Conservation (phyloP, 2,329 filamentous ascomycete genomes). For the Penicillium sp. region DNA sequence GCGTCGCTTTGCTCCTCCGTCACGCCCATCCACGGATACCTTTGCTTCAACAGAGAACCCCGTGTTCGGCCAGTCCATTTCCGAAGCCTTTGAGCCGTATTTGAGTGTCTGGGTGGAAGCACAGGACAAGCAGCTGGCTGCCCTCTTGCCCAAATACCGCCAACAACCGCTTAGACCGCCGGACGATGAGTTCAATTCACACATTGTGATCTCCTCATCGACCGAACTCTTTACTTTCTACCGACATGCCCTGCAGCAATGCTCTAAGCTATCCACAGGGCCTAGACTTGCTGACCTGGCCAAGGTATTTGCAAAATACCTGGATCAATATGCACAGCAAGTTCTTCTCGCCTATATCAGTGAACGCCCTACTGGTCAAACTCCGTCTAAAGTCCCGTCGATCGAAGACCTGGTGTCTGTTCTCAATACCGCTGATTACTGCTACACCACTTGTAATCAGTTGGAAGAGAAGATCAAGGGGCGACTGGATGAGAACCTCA, state of each 20-base stretch:
- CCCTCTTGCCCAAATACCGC: slow-evolving; percentile 84
- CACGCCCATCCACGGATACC: slow-evolving; percentile 84
- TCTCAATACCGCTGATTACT: slow-evolving; percentile 96
- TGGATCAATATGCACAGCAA: slow-evolving; percentile 93
- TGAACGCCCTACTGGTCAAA: slow-evolving; percentile 57
- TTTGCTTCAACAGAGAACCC: slow-evolving; percentile 75
- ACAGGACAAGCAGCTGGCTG: slow-evolving; percentile 82
- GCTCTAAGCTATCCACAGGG: slow-evolving; percentile 93
- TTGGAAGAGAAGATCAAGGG: slow-evolving; percentile 93
- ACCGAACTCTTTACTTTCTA: slow-evolving; percentile 98
- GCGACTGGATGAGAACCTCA: slow-evolving; percentile 77
- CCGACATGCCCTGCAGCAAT: slow-evolving; percentile 87
- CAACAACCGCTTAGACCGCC: slow-evolving; percentile 73
- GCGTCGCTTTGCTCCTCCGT: slow-evolving; percentile 68
- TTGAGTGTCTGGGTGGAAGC: slow-evolving; percentile 96
- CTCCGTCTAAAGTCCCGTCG: slow-evolving; percentile 51
- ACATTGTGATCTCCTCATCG: slow-evolving; percentile 87
- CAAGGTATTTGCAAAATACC: slow-evolving; percentile 82
- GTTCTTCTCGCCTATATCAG: slow-evolving; percentile 74
- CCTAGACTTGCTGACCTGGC: slow-evolving; percentile 80
- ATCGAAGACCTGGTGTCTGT: slow-evolving; percentile 81
- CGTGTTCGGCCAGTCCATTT: slow-evolving; percentile 86
- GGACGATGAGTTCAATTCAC: slow-evolving; percentile 89
- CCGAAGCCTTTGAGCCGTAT: slow-evolving; percentile 95
- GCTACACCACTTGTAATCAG: slow-evolving; percentile 88